Percentiles rank a stretch among this genome's conserved stretches.
Conservation (phyloP, 371 early-diverging fungal species). For the Mortierella sp. region DNA sequence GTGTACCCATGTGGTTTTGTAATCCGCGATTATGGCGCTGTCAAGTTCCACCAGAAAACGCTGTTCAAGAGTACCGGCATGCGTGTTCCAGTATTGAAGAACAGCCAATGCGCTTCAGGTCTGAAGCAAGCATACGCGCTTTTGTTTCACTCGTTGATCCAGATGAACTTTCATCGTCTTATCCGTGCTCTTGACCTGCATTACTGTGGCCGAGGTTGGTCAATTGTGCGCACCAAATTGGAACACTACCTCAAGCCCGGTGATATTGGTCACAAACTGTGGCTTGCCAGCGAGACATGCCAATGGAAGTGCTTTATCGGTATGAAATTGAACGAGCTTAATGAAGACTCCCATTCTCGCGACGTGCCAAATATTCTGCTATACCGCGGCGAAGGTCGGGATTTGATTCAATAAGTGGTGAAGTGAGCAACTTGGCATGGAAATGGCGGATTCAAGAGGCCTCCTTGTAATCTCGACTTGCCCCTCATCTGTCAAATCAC, state of each 20-base stretch:
- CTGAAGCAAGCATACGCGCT: conserved; percentile 65
- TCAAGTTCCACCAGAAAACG: conserved; percentile 72
- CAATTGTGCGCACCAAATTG: conserved; percentile 66
- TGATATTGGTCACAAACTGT: conserved; percentile 63
- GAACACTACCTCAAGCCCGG: conserved; percentile 60
- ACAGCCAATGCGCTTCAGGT: conserved; percentile 65
- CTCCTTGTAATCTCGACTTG: too few species aligned
- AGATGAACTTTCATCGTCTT: conserved; percentile 75
- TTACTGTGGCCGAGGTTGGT: conserved; percentile 77
- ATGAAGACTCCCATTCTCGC: conserved; percentile 74
- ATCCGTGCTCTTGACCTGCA: conserved; percentile 76
- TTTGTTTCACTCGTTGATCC: conserved; percentile 79
- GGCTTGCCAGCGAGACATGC: conserved; percentile 60
- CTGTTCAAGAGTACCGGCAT: conserved; percentile 60
- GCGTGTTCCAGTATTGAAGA: conserved; percentile 69
- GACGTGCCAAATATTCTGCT: conserved; percentile 75
- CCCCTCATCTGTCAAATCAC: too few species aligned
- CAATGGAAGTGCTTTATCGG: conserved; percentile 74
- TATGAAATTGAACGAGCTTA: conserved; percentile 80
- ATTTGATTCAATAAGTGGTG: conserved; percentile 5
- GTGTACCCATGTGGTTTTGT: conserved; percentile 75
- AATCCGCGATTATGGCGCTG: conserved; percentile 83
- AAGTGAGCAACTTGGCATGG: too few species aligned
- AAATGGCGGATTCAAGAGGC: too few species aligned
- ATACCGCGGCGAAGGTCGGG: conserved; percentile 58